A percentile compares a stretch with the other conserved stretches of the same genome.
phyloP scores from a whole-genome alignment of 108 stramenopile genomes.

The Cyclotella kingstonii region DNA sequence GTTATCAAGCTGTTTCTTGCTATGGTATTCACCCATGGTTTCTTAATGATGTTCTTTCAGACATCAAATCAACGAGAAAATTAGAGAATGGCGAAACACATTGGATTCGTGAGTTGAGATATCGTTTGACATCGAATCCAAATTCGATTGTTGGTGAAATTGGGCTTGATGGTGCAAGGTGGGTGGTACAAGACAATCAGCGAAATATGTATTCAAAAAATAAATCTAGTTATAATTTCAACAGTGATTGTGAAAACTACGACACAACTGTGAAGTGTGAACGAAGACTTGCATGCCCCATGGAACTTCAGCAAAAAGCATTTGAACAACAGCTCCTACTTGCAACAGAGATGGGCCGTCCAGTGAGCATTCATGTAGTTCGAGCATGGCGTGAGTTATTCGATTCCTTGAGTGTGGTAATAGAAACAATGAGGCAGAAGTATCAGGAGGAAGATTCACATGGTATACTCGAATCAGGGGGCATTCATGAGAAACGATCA shows the following conservation, averaged over 20 bases:
- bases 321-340: slow-evolving; percentile 66
- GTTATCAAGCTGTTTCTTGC: slow-evolving; percentile 55
- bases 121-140: slow-evolving; percentile 41
- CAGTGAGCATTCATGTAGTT: slow-evolving; percentile 83
- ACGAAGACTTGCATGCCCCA: slow-evolving; percentile 54
- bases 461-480: neutral
- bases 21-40: slow-evolving; percentile 90
- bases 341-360: slow-evolving; percentile 59
- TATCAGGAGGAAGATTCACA: neutral
- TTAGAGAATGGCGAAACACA: slow-evolving; percentile 15
- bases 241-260: neutral
- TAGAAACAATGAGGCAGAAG: slow-evolving; percentile 26
- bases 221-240: too few relatives aligned
- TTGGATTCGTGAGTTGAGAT: slow-evolving; percentile 56
- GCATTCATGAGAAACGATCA: neutral
- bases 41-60: slow-evolving; percentile 53
- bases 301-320: slow-evolving; percentile 61
- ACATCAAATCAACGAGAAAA: slow-evolving; percentile 16
- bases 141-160: slow-evolving; percentile 79
- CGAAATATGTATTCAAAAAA: too few relatives aligned
- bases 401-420: slow-evolving; percentile 35
- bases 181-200: slow-evolving; percentile 33
- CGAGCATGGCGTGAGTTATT: slow-evolving; percentile 68
- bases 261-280: slow-evolving; percentile 48
- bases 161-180: slow-evolving; percentile 72